Conservation (phyloP, 306 rosid genomes). For the cucumber (Cucumis sativus) region Cucumber_9930_V3 NC_026657.2:25754001-25754500, state of each 20-base stretch:
- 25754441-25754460: neutral
- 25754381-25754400: no score
- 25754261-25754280: no score
- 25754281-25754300: no score
- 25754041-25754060: constrained; percentile 42
- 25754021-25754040: constrained; percentile 20
- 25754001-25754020: constrained; percentile 48
- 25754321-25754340: neutral
- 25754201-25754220: constrained; percentile 22
- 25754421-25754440: neutral
- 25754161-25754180: constrained; percentile 23
- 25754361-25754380: neutral
- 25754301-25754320: neutral
- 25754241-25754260: no score
- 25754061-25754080: constrained; percentile 18
- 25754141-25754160: constrained; percentile 31
- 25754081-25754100: constrained; percentile 52
- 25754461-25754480: no score
- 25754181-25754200: constrained; percentile 21
- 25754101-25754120: constrained; percentile 18
- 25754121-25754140: constrained; percentile 32
- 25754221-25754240: neutral
- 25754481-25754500: neutral
- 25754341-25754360: no score
- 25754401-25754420: neutral